Base-by-base conservation (phyloP, 1,139 yeast genomes). In the Yamadazyma triangularis region DNA sequence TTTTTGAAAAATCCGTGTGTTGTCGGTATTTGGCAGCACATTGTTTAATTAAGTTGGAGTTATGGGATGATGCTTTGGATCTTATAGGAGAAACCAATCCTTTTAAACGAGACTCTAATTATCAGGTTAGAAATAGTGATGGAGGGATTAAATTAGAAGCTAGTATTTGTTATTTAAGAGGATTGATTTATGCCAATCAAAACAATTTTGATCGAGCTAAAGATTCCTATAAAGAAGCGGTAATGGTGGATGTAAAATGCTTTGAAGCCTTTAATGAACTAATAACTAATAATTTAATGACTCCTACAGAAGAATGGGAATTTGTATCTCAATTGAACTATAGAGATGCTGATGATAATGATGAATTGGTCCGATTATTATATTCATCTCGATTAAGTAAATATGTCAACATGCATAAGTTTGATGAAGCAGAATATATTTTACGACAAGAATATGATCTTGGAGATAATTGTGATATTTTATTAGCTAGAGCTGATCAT, bases 191-290 rank as follows among this genome's bases (percentile, higher is more conserved):
- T 53, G 77, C 93, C 4, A 80, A 83, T 37, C 91, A 84, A 49
- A 87, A 84, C 54, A 85, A 86, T 54, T 82, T 86, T 51, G 94
- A 84, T 21, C 68, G 73, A 40, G 98, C 98, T 0, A 88, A 85
- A 48, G 89, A 84, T 35, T 83, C 94, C 36, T 89, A 79, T 50
- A 79, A 79, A 47, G 96, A 88, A 50, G 96, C 98, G 0, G 78
- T 89, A 1, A 47, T 75, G 41, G 87, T 85, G 1, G 98, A 93
- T 55, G 89, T 85, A 8, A 87, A 88, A 51, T 91, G 97, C 55
- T 91, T 70, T 53, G 98, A 93, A 45, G 97, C 98, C 0, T 87
- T 87, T 53, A 77, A 85, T 46, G 91, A 84, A 50, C 66, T 93
- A 30, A 72, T 86, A 3, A 62, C 73, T 24, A 84, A 85, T 45